Evolutionary conservation across 768 basidiomycete genomes (phyloP), one percentile per base, ranked within the genome.

Genomic region (Rhizopogon roseolus): DNA sequence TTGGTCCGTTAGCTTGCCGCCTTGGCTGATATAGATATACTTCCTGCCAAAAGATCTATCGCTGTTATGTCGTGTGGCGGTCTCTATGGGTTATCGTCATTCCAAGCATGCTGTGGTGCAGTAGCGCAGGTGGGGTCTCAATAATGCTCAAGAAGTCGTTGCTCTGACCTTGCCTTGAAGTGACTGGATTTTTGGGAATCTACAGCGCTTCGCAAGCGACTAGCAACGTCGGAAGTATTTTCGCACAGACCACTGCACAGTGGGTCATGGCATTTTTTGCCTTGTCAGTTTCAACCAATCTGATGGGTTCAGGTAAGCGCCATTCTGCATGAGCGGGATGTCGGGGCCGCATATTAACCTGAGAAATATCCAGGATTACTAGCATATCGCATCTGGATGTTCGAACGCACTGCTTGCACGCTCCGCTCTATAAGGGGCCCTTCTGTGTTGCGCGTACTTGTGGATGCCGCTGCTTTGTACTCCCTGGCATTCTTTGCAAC

Each of bases 31-130:
- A 16, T 17, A 29, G 5, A 39, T 19, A 17, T 27, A 10, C 13
- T 1, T 16, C 22, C 19, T 41, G n/a, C 22, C 14, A 6, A 36
- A 10, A 59, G 58, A 59, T 59, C 29, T 57, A 54, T 40, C 56
- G 52, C 34, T 59, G 56, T 25, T 57, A 46, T 37, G 50, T 57
- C 16, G 58, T 59, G 19, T 59, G 58, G 58, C 56, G 51, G 42
- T 58, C 52, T 2, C 6, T 41, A 4, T 54, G 41, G 28, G 27
- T 59, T 14, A 43, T 59, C 42, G 8, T 59, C 14, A 40, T 59
- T 27, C 56, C 52, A 6, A 34, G 49, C 3, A 28, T 57, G 6
- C 39, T 57, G 28, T 56, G 51, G 50, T 44, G 36, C 28, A 38
- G 51, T 40, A 51, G 56, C 28, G 51, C 50, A 39, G 37, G 58